phyloP scores from a whole-genome alignment of 139 green algal genomes.

The Penium margaritaceum region DNA sequence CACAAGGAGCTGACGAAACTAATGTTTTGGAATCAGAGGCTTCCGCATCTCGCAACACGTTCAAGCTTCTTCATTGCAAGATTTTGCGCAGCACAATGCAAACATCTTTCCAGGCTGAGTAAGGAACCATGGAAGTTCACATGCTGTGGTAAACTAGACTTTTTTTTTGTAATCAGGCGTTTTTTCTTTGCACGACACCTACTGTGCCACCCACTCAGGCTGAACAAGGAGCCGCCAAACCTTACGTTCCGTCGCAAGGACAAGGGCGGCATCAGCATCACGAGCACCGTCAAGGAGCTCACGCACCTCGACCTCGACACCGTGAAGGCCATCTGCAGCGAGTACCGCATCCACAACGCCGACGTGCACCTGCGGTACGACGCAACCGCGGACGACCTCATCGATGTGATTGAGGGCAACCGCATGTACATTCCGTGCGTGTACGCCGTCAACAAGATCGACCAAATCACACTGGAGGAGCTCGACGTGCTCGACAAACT shows the following conservation, averaged over 20 bases:
- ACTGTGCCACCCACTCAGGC: conserved; percentile 43
- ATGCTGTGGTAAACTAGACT: too few relatives aligned
- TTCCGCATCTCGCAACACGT: too few relatives aligned
- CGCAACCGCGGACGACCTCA: conserved; percentile 67
- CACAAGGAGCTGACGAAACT: too few relatives aligned
- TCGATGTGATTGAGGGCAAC: conserved; percentile 94
- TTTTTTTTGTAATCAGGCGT: too few relatives aligned
- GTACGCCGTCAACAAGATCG: conserved; percentile 95
- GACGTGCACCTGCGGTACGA: conserved; percentile 72
- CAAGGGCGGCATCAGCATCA: conserved; percentile 80
- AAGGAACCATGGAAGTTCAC: too few relatives aligned
- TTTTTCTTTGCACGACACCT: too few relatives aligned
- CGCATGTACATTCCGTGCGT: conserved; percentile 90
- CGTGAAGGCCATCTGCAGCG: conserved; percentile 64
- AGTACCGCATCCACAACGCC: conserved; percentile 86
- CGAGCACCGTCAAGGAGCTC: conserved; percentile 39
- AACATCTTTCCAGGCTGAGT: too few relatives aligned
- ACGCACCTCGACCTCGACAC: conserved; percentile 76
- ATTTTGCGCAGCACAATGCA: too few relatives aligned
- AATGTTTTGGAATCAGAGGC: too few relatives aligned
- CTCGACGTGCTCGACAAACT: conserved; percentile 79
- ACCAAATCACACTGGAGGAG: conserved; percentile 86
- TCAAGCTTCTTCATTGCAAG: too few relatives aligned
- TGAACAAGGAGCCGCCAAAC: conserved; percentile 91
- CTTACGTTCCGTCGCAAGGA: conserved; percentile 91